These are phyloP conservation scores for Sporothrix schenckii DNA, from an alignment of 2,329 filamentous ascomycete genomes.

Conservation along the genomic window DNA sequence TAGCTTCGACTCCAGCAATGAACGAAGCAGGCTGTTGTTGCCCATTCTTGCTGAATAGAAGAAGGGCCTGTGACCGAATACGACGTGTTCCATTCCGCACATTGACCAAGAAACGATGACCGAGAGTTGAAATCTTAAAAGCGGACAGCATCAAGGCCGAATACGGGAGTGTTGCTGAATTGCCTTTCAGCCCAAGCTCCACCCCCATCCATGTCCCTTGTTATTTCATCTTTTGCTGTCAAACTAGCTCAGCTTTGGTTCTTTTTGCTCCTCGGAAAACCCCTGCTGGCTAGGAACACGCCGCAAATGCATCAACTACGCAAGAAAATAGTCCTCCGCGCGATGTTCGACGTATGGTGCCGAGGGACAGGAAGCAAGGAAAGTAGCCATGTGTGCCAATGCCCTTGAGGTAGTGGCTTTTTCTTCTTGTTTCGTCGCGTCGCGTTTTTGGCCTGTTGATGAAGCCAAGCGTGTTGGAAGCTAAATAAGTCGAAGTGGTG, in stretches of 20 bases:
- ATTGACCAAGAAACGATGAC: neutral
- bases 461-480: neutral
- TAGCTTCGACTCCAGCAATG: neutral
- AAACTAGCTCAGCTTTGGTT: neutral
- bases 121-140: neutral
- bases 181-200: conserved; percentile 11
- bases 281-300: neutral
- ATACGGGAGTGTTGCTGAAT: neutral
- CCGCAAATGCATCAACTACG: neutral
- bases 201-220: neutral
- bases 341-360: neutral
- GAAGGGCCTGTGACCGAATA: neutral
- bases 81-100: too few relatives aligned
- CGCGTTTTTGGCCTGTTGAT: neutral
- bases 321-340: too few relatives aligned
- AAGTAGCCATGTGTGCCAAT: neutral
- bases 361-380: neutral
- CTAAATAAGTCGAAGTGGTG: too few relatives aligned
- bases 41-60: neutral
- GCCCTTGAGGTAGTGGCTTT: too few relatives aligned
- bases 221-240: neutral
- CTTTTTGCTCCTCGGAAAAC: neutral
- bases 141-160: conserved; percentile 3
- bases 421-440: neutral
- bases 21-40: neutral